Base-by-base conservation (phyloP, 1,139 yeast species). In the Pichia sp. region DNA sequence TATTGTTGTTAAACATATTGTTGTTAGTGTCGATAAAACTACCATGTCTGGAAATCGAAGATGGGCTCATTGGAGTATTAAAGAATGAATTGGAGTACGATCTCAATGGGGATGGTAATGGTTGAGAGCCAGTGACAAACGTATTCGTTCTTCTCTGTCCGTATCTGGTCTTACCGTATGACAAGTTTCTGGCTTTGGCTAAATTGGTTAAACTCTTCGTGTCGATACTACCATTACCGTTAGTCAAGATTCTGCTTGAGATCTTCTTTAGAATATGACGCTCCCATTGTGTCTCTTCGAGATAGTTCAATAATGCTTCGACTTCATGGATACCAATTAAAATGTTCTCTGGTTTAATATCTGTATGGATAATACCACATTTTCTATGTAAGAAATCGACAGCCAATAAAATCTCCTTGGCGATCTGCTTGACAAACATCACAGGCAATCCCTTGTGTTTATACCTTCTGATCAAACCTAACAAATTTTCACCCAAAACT, bases 341-440 rank as follows among this genome's bases (percentile, higher is more conserved):
- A n/a, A 89, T 85, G 62, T 89, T 89, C 63, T 89, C 96, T 0
- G 96, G 96, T 65, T 89, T 89, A 53, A 89, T 71, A 61, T 89
- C 96, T 0, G 96, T 89, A 67, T 89, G 96, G 51, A 89, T 85
- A 32, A 89, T 83, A n/a, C 96, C 96, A 66, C 96, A 86, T 56
- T 78, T 83, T 39, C 93, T 70, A 63, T 89, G 96, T 54, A 89
- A 69, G 62, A 85, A 88, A 65, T 89, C 96, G 53, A 87, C 70
- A 0, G 93, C 89, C 19, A 84, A 71, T 45, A 88, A 68, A 35
- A 88, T 75, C 65, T 89, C 96, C 55, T 82, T 83, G 9, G 94
- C 81, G 44, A 89, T 85, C 64, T 84, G 94, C 65, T 88, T 85
- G 24, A 86, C 95, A 57, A 85, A 74, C 40, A 75, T 76, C 12